Conservation (phyloP, 805 yeast genomes). For the Isabelozyma pseudorhagii region DNA sequence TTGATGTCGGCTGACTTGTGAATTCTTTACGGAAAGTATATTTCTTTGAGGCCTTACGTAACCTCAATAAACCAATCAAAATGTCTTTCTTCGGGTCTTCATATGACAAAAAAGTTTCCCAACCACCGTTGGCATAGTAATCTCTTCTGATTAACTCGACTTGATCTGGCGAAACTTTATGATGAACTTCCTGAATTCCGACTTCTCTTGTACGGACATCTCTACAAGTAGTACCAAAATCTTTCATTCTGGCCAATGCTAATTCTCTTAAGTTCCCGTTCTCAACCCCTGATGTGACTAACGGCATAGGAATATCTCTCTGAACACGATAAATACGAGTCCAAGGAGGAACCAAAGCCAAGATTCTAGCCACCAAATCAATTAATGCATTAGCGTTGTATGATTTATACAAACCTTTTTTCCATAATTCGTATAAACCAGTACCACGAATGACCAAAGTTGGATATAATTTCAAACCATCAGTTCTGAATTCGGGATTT, state of each 20-base stretch:
- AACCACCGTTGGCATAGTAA: conserved; percentile 95
- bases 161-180: conserved; percentile 94
- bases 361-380: conserved; percentile 90
- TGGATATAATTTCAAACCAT: conserved; percentile 93
- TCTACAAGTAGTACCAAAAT: conserved; percentile 92
- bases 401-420: conserved; percentile 89
- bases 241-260: conserved; percentile 96
- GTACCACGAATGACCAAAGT: conserved; percentile 97
- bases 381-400: conserved; percentile 92
- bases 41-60: conserved; percentile 84
- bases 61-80: conserved; percentile 82
- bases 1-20: conserved; percentile 77
- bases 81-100: conserved; percentile 98
- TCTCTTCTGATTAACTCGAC: conserved; percentile 94
- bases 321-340: conserved; percentile 97
- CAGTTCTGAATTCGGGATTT: conserved; percentile 95
- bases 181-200: conserved; percentile 97
- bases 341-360: conserved; percentile 99
- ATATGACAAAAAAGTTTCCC: conserved; percentile 95
- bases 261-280: conserved; percentile 94
- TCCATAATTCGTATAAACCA: conserved; percentile 96
- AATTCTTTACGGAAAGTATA: conserved; percentile 91
- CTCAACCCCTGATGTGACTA: conserved; percentile 96
- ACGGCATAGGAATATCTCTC: conserved; percentile 98
- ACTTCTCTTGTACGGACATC: conserved; percentile 98